Conservation (phyloP, 441 rosid genomes). For the Corymbia calophylla region DNA sequence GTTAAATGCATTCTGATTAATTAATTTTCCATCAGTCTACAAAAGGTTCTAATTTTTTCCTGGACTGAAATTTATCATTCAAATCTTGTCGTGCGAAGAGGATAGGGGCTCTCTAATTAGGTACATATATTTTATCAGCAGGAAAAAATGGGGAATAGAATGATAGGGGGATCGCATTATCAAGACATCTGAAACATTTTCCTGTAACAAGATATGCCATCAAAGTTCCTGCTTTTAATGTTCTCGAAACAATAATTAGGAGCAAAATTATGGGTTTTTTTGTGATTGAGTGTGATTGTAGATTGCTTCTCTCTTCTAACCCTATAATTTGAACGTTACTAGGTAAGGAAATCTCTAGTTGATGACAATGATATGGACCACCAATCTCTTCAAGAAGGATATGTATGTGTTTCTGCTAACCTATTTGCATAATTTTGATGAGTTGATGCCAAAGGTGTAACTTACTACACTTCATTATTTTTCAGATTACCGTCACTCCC, state of each 20-base stretch:
- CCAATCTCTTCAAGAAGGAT: conserved; percentile 3
- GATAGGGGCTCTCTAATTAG: neutral
- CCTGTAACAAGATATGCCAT: neutral
- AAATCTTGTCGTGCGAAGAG: neutral
- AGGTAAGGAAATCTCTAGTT: neutral
- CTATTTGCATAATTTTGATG: neutral
- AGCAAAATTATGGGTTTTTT: neutral
- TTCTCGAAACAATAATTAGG: neutral
- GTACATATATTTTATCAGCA: neutral
- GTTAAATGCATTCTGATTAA: neutral
- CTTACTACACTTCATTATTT: neutral
- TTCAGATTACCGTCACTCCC: conserved; percentile 6
- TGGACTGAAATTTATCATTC: neutral
- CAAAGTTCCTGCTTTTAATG: neutral
- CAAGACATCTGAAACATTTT: neutral
- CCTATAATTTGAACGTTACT: neutral
- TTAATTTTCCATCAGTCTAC: neutral
- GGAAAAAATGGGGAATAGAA: neutral
- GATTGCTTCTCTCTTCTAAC: neutral
- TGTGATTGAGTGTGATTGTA: neutral
- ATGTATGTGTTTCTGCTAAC: neutral
- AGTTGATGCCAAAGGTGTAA: neutral
- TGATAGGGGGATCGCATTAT: neutral
- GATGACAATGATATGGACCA: neutral
- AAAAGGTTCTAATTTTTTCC: neutral